Percentiles rank a stretch among this genome's conserved stretches.
Conservation (phyloP, 2,329 filamentous ascomycete species). For the Pseudocercospora vitis region DNA sequence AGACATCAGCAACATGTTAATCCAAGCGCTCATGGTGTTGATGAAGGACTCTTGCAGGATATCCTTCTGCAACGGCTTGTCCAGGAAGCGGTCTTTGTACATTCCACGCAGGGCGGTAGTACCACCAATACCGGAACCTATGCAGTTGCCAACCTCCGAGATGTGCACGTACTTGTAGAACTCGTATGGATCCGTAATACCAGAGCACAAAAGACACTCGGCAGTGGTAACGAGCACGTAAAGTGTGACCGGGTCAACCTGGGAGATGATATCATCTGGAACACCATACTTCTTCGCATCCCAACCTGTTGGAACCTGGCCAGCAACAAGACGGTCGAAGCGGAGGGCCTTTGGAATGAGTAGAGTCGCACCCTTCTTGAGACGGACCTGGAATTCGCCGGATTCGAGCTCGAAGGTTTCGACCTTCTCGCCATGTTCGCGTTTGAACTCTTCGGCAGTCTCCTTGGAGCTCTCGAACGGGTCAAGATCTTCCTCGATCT, state of each 20-base stretch:
- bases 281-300: conserved; percentile 94
- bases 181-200: conserved; percentile 98
- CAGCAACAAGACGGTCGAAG: conserved; percentile 95
- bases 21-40: conserved; percentile 99
- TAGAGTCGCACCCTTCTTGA: conserved; percentile 93
- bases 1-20: conserved; percentile 97
- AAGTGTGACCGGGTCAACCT: conserved; percentile 94
- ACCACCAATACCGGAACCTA: conserved; percentile 98
- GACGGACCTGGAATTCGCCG: conserved; percentile 88
- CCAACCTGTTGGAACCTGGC: conserved; percentile 96
- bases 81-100: conserved; percentile 96
- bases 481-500: conserved; percentile 94
- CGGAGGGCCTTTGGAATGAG: conserved; percentile 96
- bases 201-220: conserved; percentile 84
- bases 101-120: conserved; percentile 88
- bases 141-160: conserved; percentile 95
- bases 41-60: conserved; percentile 99
- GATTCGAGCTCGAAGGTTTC: conserved; percentile 94
- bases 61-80: conserved; percentile 97
- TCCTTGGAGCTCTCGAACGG: conserved; percentile 97
- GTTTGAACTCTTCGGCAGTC: conserved; percentile 94
- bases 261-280: conserved; percentile 94
- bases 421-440: conserved; percentile 94
- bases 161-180: conserved; percentile 99
- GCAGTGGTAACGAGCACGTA: conserved; percentile 93